Evolutionary conservation across 139 green algal species (phyloP).

Genomic region (Zygnema cylindricum): DNA sequence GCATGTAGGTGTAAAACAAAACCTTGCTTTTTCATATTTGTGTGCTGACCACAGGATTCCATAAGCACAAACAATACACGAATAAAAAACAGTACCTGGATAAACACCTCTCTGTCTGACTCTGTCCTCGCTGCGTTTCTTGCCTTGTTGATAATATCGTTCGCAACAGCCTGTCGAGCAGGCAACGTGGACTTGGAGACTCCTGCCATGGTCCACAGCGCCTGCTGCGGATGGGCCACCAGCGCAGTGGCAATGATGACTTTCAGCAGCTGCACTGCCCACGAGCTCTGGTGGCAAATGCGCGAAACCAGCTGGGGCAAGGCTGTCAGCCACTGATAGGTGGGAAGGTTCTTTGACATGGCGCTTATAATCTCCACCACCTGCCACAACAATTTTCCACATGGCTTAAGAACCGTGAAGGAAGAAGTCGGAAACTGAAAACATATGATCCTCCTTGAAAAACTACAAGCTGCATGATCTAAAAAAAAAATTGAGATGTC

Average conservation of each 20-base stretch:
- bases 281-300: slow-evolving; percentile 81
- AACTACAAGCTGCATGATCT: no score
- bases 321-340: slow-evolving; percentile 82
- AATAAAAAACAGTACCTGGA: slow-evolving; percentile 12
- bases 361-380: slow-evolving; percentile 48
- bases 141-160: slow-evolving; percentile 46
- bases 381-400: no score
- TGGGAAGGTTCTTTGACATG: slow-evolving; percentile 69
- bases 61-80: no score
- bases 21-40: no score
- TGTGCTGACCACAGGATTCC: no score
- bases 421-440: no score
- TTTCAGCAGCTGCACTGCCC: slow-evolving; percentile 71
- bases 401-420: no score
- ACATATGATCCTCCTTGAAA: no score
- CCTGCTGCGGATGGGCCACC: slow-evolving; percentile 73
- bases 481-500: no score
- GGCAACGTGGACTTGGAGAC: slow-evolving; percentile 77
- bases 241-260: slow-evolving; percentile 67
- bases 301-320: slow-evolving; percentile 91
- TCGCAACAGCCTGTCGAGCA: slow-evolving; percentile 22
- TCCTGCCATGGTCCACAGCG: slow-evolving; percentile 80
- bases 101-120: background rate
- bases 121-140: background rate
- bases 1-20: no score